Percentiles rank a stretch among this genome's conserved stretches.
phyloP scores from a whole-genome alignment of 768 basidiomycete genomes.

The Boletus rufocinnamomeus region DNA sequence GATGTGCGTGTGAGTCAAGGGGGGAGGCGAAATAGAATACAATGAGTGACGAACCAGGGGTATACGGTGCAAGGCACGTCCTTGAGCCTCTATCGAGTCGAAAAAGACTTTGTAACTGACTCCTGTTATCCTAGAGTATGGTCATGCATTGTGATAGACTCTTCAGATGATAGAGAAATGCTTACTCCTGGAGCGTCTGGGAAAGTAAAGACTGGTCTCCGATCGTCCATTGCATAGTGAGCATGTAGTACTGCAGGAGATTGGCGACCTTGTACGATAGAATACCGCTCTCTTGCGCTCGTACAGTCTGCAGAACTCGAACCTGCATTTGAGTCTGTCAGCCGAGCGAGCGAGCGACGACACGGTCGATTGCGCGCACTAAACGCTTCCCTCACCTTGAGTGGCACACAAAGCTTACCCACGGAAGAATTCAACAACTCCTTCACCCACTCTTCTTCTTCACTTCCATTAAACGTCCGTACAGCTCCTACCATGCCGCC shows the following conservation, averaged over 20 bases:
- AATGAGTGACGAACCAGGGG: conserved; percentile 47
- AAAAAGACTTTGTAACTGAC: conserved; percentile 84
- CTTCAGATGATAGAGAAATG: no score
- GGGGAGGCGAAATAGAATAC: background rate
- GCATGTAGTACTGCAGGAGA: no score
- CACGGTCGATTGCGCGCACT: background rate
- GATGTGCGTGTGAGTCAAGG: background rate
- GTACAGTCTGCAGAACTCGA: conserved; percentile 90
- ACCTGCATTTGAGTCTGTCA: conserved; percentile 45
- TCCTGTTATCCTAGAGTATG: conserved; percentile 65
- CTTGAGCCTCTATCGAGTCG: conserved; percentile 84
- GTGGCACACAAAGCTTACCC: no score
- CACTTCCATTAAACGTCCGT: no score
- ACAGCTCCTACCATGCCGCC: conserved; percentile 74
- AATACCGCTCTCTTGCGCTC: conserved; percentile 92
- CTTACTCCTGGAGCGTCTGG: no score
- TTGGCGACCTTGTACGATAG: conserved; percentile 92
- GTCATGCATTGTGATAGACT: background rate
- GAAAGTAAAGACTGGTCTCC: no score
- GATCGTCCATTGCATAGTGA: no score
- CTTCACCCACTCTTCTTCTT: conserved; percentile 75
- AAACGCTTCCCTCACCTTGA: no score
- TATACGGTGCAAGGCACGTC: no score
- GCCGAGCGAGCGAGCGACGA: background rate
- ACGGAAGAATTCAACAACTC: no score